Conservation (phyloP, 2,329 filamentous ascomycete species). For the Zarea fungicola region DNA sequence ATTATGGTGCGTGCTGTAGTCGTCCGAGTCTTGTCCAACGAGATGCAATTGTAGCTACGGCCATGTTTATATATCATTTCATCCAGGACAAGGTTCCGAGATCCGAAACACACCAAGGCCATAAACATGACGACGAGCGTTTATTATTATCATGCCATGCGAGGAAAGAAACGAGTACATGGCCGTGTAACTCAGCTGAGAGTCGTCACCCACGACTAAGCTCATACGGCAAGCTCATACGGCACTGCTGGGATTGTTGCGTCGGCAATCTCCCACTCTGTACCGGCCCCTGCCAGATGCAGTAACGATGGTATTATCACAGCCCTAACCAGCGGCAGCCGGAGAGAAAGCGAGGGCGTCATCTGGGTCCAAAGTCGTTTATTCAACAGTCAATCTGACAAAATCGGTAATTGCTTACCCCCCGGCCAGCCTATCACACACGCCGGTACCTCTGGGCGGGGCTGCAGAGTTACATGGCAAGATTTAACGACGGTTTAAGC, state of each 20-base stretch:
- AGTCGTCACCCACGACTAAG: constrained; percentile 1
- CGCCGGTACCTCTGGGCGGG: too few species aligned
- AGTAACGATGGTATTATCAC: too few species aligned
- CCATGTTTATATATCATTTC: too few species aligned
- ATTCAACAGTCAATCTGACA: background rate
- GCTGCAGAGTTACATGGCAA: background rate
- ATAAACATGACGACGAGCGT: background rate
- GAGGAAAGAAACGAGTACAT: background rate
- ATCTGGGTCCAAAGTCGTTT: background rate
- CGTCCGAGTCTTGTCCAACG: too few species aligned
- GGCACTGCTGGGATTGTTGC: too few species aligned
- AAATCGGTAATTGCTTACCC: background rate
- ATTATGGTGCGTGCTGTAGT: too few species aligned
- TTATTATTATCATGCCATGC: background rate
- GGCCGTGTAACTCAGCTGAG: background rate
- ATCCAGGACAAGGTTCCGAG: too few species aligned
- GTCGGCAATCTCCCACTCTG: too few species aligned
- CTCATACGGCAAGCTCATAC: background rate
- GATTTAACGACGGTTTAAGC: constrained; percentile 9
- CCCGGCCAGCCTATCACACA: too few species aligned
- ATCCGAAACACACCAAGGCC: background rate
- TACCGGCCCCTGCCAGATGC: too few species aligned
- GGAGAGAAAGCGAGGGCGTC: background rate
- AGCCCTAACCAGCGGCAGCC: too few species aligned
- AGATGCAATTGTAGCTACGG: too few species aligned